Percentiles rank a stretch among this genome's conserved stretches.
phyloP scores from a whole-genome alignment of 2,329 filamentous ascomycete genomes.

The Ophiostoma triangulosporum region DNA sequence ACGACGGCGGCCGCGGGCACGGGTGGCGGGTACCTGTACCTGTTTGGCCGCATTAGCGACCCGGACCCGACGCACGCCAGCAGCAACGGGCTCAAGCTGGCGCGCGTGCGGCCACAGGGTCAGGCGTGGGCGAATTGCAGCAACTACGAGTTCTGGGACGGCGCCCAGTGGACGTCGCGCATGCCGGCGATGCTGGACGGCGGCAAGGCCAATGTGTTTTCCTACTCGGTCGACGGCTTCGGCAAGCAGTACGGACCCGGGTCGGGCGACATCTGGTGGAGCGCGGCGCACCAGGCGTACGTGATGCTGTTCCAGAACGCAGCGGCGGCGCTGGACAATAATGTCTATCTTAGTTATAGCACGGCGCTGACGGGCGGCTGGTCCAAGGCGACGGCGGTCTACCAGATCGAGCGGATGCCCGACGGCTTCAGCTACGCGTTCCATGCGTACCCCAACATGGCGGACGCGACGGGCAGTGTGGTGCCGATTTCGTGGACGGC shows the following conservation, averaged over 20 bases:
- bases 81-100: conserved; percentile 15
- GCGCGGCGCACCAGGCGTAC: conserved; percentile 8
- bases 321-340: conserved; percentile 11
- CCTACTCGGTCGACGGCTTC: conserved; percentile 10
- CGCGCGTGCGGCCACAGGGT: conserved; percentile 6
- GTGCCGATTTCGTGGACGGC: conserved; percentile 13
- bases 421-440: conserved; percentile 14
- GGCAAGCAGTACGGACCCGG: conserved; percentile 14
- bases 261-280: conserved; percentile 14
- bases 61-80: background rate
- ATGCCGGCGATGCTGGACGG: conserved; percentile 10
- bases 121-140: conserved; percentile 6
- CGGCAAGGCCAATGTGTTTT: conserved; percentile 11
- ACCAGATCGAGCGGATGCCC: conserved; percentile 5
- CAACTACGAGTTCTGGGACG: conserved; percentile 13
- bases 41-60: conserved; percentile 13
- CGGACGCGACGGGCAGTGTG: conserved; percentile 6
- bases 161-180: conserved; percentile 1
- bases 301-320: conserved; percentile 13
- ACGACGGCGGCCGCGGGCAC: background rate
- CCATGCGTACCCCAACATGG: conserved; percentile 13
- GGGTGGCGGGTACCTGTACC: conserved; percentile 9
- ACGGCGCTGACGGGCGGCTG: conserved; percentile 10
- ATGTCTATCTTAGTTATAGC: conserved; percentile 11
- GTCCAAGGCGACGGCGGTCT: conserved; percentile 9